These are phyloP conservation scores for Apiotrichum montevideense DNA, from an alignment of 1,284 basidiomycete species.

Conservation along the genomic window DNA sequence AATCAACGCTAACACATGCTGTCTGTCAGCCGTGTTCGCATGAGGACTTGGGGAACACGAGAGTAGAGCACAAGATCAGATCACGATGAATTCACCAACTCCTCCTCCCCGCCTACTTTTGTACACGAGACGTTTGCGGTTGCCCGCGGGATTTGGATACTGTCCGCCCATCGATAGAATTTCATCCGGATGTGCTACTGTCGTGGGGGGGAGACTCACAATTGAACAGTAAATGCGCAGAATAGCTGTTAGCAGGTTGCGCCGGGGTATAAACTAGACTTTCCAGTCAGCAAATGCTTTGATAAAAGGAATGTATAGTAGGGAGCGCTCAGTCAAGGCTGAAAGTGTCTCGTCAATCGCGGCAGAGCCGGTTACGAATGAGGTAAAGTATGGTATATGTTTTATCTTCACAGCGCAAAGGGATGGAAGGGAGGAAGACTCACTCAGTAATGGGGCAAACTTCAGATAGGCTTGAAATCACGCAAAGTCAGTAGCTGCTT, in stretches of 20 bases:
- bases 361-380: constrained; percentile 37
- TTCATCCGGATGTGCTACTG: constrained; percentile 26
- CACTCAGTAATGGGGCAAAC: constrained; percentile 10
- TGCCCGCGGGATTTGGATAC: constrained; percentile 29
- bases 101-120: constrained; percentile 42
- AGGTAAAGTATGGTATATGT: constrained; percentile 43
- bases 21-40: no score
- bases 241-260: no score
- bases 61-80: constrained; percentile 22
- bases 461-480: neutral
- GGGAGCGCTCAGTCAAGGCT: constrained; percentile 44
- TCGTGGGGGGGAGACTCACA: neutral
- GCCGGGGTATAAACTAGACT: no score
- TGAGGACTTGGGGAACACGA: no score
- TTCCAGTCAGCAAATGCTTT: no score
- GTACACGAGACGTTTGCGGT: constrained; percentile 43
- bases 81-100: constrained; percentile 41
- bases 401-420: constrained; percentile 39
- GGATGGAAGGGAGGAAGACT: constrained; percentile 9
- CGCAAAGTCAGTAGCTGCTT: neutral
- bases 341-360: constrained; percentile 44
- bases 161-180: constrained; percentile 43
- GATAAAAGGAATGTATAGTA: neutral
- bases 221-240: neutral
- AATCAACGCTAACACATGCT: no score